Conservation (phyloP, 1,284 basidiomycete genomes). For the Farysia itapuensis region DNA sequence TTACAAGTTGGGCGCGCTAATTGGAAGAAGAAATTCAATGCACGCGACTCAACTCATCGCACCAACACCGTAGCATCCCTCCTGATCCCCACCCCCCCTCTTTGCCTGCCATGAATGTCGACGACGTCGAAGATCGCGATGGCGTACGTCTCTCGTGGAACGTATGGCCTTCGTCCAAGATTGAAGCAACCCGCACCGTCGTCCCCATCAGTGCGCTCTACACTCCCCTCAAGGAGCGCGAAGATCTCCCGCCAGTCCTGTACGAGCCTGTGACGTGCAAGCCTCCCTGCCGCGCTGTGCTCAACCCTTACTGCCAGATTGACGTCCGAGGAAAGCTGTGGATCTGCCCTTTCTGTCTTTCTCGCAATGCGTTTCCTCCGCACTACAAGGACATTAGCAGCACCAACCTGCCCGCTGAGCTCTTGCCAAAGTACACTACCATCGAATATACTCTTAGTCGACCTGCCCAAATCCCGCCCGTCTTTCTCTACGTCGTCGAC, state of each 20-base stretch:
- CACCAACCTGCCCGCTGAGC: slow-evolving; percentile 92
- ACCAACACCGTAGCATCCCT: too few species aligned
- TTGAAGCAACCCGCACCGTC: slow-evolving; percentile 96
- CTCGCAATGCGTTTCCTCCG: slow-evolving; percentile 93
- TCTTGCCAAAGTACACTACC: slow-evolving; percentile 96
- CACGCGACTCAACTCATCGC: too few species aligned
- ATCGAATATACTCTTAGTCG: slow-evolving; percentile 97
- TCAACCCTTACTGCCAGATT: slow-evolving; percentile 98
- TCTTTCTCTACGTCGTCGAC: slow-evolving; percentile 96
- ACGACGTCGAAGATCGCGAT: slow-evolving; percentile 61
- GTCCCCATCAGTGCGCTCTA: slow-evolving; percentile 98
- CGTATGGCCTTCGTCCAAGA: slow-evolving; percentile 94
- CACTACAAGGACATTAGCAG: slow-evolving; percentile 99
- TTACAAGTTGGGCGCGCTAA: too few species aligned
- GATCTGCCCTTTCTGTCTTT: slow-evolving; percentile 98
- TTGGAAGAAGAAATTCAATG: too few species aligned
- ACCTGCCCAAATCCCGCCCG: slow-evolving; percentile 85
- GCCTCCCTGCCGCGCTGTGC: slow-evolving; percentile 90
- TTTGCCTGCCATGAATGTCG: slow-evolving; percentile 58
- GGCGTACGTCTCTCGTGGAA: slow-evolving; percentile 77
- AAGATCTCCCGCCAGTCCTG: slow-evolving; percentile 91
- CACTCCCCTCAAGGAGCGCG: slow-evolving; percentile 89
- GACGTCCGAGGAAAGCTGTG: slow-evolving; percentile 97
- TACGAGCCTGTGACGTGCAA: slow-evolving; percentile 99
- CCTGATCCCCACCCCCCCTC: too few species aligned